Evolutionary conservation across 1,284 basidiomycete genomes (phyloP).

Genomic region (Bjerkandera adusta): DNA sequence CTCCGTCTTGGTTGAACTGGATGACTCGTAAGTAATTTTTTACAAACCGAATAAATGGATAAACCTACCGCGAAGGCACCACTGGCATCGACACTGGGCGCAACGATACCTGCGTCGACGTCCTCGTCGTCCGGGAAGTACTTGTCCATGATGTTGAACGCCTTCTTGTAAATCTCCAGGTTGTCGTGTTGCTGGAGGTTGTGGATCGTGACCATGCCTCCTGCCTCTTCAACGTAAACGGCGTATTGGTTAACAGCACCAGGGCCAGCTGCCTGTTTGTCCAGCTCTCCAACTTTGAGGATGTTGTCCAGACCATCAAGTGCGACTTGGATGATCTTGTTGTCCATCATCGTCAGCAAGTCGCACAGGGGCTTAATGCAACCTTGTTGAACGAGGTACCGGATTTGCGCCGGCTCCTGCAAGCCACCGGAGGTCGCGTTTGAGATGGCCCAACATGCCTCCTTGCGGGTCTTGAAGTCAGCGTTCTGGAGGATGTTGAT

Average conservation of each 20-base stretch:
- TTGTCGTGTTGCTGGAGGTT: conserved; percentile 99
- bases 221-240: conserved; percentile 94
- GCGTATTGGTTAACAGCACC: conserved; percentile 94
- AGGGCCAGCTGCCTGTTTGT: conserved; percentile 83
- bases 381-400: conserved; percentile 96
- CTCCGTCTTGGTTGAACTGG: conserved; percentile 79
- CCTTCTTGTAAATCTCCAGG: conserved; percentile 99
- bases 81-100: conserved; percentile 82
- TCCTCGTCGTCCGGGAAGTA: conserved; percentile 90
- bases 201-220: conserved; percentile 98
- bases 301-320: conserved; percentile 99
- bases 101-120: conserved; percentile 75
- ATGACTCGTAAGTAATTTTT: conserved; percentile 12
- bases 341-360: conserved; percentile 96
- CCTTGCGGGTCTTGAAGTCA: conserved; percentile 99
- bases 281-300: conserved; percentile 96
- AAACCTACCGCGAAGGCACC: conserved; percentile 86
- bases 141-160: conserved; percentile 99
- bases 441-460: conserved; percentile 99
- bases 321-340: conserved; percentile 99
- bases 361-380: conserved; percentile 99
- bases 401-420: conserved; percentile 95
- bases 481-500: conserved; percentile 98
- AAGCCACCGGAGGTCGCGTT: conserved; percentile 98
- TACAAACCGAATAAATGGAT: background rate